These are phyloP conservation scores for Cladosporium sp. DNA, from an alignment of 2,329 filamentous ascomycete species.

Conservation along the genomic window DNA sequence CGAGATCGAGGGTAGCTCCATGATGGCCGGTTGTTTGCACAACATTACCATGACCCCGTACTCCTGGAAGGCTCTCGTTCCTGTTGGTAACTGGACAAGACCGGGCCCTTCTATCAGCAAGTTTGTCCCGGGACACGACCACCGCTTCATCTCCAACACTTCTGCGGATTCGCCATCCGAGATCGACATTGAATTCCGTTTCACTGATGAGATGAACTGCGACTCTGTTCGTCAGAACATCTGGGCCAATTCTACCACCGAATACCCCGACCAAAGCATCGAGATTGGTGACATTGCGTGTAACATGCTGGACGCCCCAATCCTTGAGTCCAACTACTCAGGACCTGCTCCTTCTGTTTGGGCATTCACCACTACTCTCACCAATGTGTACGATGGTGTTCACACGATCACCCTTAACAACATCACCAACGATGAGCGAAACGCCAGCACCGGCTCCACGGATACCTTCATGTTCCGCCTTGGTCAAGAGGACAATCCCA, in stretches of 20 bases:
- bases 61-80: slow-evolving; percentile 59
- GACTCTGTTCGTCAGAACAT: slow-evolving; percentile 49
- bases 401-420: slow-evolving; percentile 57
- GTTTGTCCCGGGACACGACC: slow-evolving; percentile 59
- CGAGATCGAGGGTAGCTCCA: slow-evolving; percentile 37
- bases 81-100: slow-evolving; percentile 44
- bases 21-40: slow-evolving; percentile 53
- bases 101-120: slow-evolving; percentile 57
- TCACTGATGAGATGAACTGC: slow-evolving; percentile 60
- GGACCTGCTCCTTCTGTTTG: slow-evolving; percentile 54
- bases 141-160: slow-evolving; percentile 47
- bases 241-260: slow-evolving; percentile 50
- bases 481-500: slow-evolving; percentile 54
- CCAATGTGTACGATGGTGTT: slow-evolving; percentile 57
- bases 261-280: slow-evolving; percentile 38
- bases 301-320: slow-evolving; percentile 32
- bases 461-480: slow-evolving; percentile 61
- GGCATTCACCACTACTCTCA: slow-evolving; percentile 50
- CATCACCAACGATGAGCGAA: slow-evolving; percentile 41
- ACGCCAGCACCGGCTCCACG: slow-evolving; percentile 45
- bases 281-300: slow-evolving; percentile 47
- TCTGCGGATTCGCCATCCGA: slow-evolving; percentile 15
- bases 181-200: slow-evolving; percentile 52
- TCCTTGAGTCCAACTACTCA: slow-evolving; percentile 37
- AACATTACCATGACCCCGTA: slow-evolving; percentile 51